Percentiles rank a stretch among this genome's conserved stretches.
Evolutionary conservation across 2,329 filamentous ascomycete genomes (phyloP).

Genomic region (Stemphylium vesicarium): DNA sequence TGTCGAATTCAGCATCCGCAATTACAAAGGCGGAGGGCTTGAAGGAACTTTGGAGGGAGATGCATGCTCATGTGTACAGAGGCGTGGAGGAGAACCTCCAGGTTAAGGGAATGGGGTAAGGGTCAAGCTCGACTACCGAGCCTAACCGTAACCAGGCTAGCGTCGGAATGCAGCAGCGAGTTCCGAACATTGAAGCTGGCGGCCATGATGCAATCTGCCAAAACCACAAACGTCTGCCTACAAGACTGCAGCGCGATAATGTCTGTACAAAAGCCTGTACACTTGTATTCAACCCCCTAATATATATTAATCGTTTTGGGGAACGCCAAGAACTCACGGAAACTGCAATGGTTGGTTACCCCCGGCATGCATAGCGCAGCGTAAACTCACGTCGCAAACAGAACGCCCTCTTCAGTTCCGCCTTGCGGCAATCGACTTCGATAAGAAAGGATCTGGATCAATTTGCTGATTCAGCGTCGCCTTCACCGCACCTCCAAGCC

Average conservation of each 20-base stretch:
- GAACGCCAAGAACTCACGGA: no score
- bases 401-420: conserved; percentile 87
- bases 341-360: conserved; percentile 32
- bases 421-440: conserved; percentile 81
- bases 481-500: conserved; percentile 67
- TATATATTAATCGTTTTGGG: no score
- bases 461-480: conserved; percentile 66
- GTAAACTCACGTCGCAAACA: conserved; percentile 45
- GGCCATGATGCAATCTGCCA: conserved; percentile 45
- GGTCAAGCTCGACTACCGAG: background rate
- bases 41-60: no score
- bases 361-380: background rate
- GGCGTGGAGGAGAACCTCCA: no score
- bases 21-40: no score
- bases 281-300: no score
- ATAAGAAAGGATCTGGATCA: conserved; percentile 77
- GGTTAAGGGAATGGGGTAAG: background rate
- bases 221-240: conserved; percentile 24
- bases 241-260: conserved; percentile 2
- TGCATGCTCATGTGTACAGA: no score
- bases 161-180: conserved; percentile 22
- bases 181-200: conserved; percentile 7
- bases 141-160: background rate
- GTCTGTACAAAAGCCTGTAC: no score
- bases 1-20: no score